Evolutionary conservation across 306 rosid genomes (phyloP).

Genomic region (Inga laurina): DNA sequence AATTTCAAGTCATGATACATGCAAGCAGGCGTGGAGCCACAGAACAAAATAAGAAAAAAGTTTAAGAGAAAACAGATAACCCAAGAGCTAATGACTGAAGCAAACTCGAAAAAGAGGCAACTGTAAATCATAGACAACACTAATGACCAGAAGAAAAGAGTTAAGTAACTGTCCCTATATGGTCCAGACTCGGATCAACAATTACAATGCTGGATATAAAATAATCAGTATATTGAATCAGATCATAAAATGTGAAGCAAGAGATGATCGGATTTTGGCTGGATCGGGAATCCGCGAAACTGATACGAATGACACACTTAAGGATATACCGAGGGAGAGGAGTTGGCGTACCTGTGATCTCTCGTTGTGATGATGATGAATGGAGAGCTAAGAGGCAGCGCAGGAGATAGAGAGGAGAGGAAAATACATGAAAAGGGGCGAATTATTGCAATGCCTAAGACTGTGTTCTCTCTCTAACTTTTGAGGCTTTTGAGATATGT

Average conservation of each 20-base stretch:
- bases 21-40: slow-evolving; percentile 33
- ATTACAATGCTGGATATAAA: slow-evolving; percentile 11
- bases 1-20: slow-evolving; percentile 30
- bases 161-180: slow-evolving; percentile 19
- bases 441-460: slow-evolving; percentile 68
- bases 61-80: slow-evolving; percentile 13
- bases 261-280: slow-evolving; percentile 43
- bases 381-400: slow-evolving; percentile 6
- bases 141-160: slow-evolving; percentile 25
- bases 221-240: slow-evolving; percentile 19
- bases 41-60: slow-evolving; percentile 1
- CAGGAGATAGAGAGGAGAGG: slow-evolving; percentile 31
- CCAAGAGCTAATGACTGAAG: slow-evolving; percentile 13
- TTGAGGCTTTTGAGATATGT: slow-evolving; percentile 71
- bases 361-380: slow-evolving; percentile 34
- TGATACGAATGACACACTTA: not conserved
- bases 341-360: slow-evolving; percentile 65
- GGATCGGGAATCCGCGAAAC: slow-evolving; percentile 27
- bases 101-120: slow-evolving; percentile 15
- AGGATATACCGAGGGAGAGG: slow-evolving; percentile 27
- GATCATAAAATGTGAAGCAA: not conserved
- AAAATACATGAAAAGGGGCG: slow-evolving; percentile 53
- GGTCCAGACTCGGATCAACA: slow-evolving; percentile 37
- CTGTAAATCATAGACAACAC: slow-evolving; percentile 44
- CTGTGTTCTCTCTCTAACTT: slow-evolving; percentile 75